phyloP scores from a whole-genome alignment of 2,329 filamentous ascomycete genomes.

The Elsinoe australis region DNA sequence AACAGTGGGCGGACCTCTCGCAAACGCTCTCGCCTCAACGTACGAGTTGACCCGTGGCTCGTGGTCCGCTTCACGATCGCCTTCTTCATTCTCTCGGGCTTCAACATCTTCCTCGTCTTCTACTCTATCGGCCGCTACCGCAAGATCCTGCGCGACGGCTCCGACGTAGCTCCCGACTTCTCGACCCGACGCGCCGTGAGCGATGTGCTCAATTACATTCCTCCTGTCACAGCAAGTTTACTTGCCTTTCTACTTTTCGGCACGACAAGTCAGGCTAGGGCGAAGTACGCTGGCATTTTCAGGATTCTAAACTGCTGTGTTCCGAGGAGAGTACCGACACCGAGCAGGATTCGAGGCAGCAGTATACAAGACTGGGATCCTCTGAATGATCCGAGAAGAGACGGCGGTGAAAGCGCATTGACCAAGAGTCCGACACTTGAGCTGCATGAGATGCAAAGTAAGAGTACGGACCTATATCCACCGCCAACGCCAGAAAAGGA shows the following conservation, averaged over 20 bases:
- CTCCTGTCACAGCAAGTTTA: slow-evolving; percentile 17
- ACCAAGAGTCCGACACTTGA: slow-evolving; percentile 4
- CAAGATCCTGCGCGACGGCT: slow-evolving; percentile 14
- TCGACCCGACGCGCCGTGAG: slow-evolving; percentile 13
- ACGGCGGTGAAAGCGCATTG: neutral
- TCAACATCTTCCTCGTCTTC: slow-evolving; percentile 20
- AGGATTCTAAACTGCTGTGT: neutral
- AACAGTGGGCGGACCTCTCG: slow-evolving; percentile 2
- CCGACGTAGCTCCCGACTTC: slow-evolving; percentile 19
- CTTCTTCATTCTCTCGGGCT: slow-evolving; percentile 21
- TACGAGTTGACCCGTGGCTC: slow-evolving; percentile 20
- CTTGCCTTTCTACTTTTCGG: slow-evolving; percentile 22
- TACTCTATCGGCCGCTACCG: slow-evolving; percentile 17
- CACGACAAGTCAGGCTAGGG: slow-evolving; percentile 20
- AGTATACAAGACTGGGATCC: slow-evolving; percentile 1
- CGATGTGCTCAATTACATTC: slow-evolving; percentile 21
- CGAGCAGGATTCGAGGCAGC: neutral
- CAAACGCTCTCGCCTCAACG: slow-evolving; percentile 2
- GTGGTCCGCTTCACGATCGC: slow-evolving; percentile 21
- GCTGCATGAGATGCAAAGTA: neutral
- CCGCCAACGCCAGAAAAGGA: neutral
- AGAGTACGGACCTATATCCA: neutral
- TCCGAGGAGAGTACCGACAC: neutral
- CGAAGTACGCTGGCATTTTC: slow-evolving; percentile 17
- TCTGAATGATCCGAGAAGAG: neutral